Evolutionary conservation across 345 rosid species (phyloP), one percentile per base, ranked within the genome.

Genomic region (Salix caprea): DNA sequence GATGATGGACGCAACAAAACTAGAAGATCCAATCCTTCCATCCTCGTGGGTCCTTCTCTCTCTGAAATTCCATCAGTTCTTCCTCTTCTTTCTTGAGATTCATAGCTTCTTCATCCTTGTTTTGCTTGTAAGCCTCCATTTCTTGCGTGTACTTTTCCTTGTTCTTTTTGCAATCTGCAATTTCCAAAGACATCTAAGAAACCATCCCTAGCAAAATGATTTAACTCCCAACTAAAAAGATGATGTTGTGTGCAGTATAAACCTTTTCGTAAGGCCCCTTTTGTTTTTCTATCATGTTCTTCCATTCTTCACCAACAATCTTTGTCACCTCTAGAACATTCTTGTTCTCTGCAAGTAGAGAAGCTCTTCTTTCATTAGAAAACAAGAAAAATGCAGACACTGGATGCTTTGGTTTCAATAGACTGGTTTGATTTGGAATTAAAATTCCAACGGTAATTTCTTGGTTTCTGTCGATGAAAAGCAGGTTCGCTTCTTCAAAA

Each of bases 261-360:
- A 74, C 98, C 94, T 89, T 78, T 80, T 93, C 93, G 73, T 84
- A 95, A 28, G 98, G 97, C 52, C 69, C 76, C 70, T 65, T 88
- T 78, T 89, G 81, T 74, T 90, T 48, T 39, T 90, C 96, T 0
- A 89, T 84, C 93, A 93, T 78, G 80, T 82, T 89, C 84, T 95
- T 95, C 99, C 99, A 93, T 81, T 95, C 91, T 81, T 90, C 99
- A 26, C 97, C 94, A 2, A 88, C 58, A 71, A 91, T 82, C 84
- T 90, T 95, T n/a, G 99, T 90, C 0, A 77, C 80, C 93, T 93
- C 96, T 60, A 81, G 52, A 26, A 93, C 80, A 70, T 42, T 91
- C 81, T 90, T 93, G 89, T 82, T 86, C 65, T 95, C 92, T 4
- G 85, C 88, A 13, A 86, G 82, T 32, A 92, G 76, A 75, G 88